Base-by-base conservation (phyloP, 768 basidiomycete genomes). In the Boletus rubescentipes region DNA sequence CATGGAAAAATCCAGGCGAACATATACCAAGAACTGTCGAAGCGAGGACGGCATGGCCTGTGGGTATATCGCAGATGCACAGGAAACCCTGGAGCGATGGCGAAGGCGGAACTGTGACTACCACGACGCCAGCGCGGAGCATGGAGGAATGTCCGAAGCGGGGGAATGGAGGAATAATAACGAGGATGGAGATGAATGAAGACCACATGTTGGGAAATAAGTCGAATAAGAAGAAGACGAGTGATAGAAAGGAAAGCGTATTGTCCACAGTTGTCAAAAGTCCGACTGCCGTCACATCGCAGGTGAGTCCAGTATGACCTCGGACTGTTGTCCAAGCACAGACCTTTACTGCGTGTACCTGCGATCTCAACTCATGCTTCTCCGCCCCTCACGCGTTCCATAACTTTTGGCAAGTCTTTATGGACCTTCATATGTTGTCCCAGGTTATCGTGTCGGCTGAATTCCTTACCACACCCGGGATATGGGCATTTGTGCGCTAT, bases 381-480 rank as follows among this genome's bases (percentile, higher is more conserved):
- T 44, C 51, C 60, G n/a, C 40, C 55, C 49, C 59, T 63, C 49
- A 55, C 34, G 49, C 64, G 70, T 40, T 69, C 69, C 46, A 71
- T 38, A 12, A 57, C 45, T 37, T 61, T 70, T n/a, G 66, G 55
- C 36, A 62, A 62, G 58, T 73, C 70, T 60, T 76, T 77, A 72
- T 93, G 91, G 39, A 92, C 87, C 44, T 88, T 85, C 85, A 89
- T 86, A 63, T 94, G 92, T 71, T 94, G 92, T 41, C 85, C 84
- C 42, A 94, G 81, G 66, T 94, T 94, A 68, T 94, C 93, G 63
- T 90, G 89, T 44, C 93, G 79, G 64, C 86, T 89, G 66, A 94
- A 94, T 59, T 84, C 85, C 76, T 91, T 92, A 49, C 80, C 85
- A 65, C 92, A 94, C 14, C 83, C 84, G 31, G 87, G 85, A 68